These are phyloP conservation scores for Naegleria gruberi DNA, from an alignment of 208 protist species.

Conservation along the genomic window DNA sequence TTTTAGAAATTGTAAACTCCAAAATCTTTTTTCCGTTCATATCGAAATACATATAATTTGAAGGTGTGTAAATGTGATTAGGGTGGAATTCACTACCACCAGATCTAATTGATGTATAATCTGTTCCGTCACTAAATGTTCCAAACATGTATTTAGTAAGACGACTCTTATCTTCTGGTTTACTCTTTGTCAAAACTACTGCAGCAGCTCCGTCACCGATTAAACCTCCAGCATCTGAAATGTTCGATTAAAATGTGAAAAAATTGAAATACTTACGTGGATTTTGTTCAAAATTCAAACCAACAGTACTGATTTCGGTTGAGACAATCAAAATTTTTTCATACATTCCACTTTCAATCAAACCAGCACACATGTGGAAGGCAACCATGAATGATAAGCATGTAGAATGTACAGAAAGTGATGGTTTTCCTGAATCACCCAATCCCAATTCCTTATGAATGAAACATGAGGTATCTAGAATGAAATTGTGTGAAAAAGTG, in stretches of 20 bases:
- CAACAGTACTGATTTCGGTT: neutral
- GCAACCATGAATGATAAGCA: neutral
- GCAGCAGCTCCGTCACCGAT: conserved; percentile 4
- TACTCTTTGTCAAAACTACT: neutral
- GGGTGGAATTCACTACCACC: conserved; percentile 1
- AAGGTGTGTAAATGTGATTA: neutral
- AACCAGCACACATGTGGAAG: neutral
- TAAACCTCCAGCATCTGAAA: neutral
- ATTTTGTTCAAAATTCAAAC: conserved; percentile 7
- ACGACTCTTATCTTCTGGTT: neutral
- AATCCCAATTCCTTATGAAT: neutral
- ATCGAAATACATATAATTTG: neutral
- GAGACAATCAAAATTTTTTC: neutral
- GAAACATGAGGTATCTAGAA: neutral
- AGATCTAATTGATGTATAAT: neutral
- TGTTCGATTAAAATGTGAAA: no score
- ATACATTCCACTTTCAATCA: neutral
- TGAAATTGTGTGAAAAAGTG: no score
- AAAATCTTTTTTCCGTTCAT: conserved; percentile 13
- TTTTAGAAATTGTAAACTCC: neutral
- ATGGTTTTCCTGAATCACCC: neutral
- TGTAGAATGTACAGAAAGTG: neutral
- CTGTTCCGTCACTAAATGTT: neutral
- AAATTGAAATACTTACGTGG: neutral
- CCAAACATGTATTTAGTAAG: neutral